Conservation (phyloP, 805 yeast genomes). For the Schwanniomyces vanrijiae region DNA sequence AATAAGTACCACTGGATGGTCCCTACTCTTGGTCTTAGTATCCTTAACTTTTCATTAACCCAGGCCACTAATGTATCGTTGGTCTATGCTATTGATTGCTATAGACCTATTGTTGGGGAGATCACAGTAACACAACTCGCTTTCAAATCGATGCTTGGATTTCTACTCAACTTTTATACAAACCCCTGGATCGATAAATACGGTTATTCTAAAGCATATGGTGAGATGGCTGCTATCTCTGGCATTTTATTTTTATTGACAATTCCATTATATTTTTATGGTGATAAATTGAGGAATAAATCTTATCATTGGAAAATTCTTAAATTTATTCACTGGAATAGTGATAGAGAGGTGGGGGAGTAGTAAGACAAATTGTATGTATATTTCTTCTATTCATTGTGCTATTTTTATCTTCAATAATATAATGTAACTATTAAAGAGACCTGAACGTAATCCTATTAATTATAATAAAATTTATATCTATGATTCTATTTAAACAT, state of each 20-base stretch:
- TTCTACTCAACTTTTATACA: neutral
- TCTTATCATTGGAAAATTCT: neutral
- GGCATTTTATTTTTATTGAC: conserved; percentile 1
- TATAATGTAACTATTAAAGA: too few species aligned
- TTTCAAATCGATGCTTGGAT: neutral
- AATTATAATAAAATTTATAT: too few species aligned
- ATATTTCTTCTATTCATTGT: too few species aligned
- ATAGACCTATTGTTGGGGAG: conserved; percentile 1
- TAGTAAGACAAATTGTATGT: too few species aligned
- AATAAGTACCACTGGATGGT: neutral
- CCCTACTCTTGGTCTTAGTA: neutral
- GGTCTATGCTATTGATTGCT: neutral
- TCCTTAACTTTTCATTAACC: neutral
- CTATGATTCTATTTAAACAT: too few species aligned
- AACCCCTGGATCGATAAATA: neutral
- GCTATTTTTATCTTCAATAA: too few species aligned
- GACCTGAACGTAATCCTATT: too few species aligned
- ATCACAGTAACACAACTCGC: neutral
- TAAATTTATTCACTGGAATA: neutral
- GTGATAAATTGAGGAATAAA: neutral
- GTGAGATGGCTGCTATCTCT: neutral
- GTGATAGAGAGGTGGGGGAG: neutral
- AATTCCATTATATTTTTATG: neutral
- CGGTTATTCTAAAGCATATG: neutral
- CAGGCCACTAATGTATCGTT: neutral